Conservation (phyloP, 306 rosid species). For the Cicer judaicum region DNA sequence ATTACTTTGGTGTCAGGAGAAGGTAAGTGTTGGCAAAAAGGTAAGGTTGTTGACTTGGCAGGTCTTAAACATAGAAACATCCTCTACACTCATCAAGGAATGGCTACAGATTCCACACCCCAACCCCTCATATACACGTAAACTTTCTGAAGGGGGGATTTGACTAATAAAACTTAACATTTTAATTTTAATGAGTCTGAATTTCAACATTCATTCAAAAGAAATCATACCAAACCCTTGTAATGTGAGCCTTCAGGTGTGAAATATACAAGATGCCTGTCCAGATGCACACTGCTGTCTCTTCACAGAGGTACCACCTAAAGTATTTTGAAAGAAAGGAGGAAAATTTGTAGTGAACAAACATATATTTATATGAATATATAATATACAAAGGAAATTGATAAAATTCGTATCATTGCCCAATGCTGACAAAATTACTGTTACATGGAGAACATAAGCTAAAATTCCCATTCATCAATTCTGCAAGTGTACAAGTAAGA, state of each 20-base stretch:
- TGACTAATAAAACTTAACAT: constrained; percentile 24
- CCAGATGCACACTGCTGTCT: constrained; percentile 93
- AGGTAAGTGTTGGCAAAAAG: constrained; percentile 2
- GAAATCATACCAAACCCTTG: constrained; percentile 75
- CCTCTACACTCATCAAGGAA: not conserved
- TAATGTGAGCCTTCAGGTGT: constrained; percentile 70
- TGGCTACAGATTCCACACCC: not conserved
- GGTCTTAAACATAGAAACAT: not conserved
- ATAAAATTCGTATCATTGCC: constrained; percentile 32
- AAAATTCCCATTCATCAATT: constrained; percentile 12
- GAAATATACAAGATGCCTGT: constrained; percentile 77
- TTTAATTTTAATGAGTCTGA: constrained; percentile 23
- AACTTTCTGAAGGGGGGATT: constrained; percentile 13
- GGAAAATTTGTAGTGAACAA: constrained; percentile 24
- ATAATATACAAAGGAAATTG: not conserved
- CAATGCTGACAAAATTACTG: constrained; percentile 8
- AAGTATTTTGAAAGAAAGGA: constrained; percentile 41
- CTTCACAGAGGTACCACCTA: constrained; percentile 98
- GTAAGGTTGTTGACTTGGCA: not conserved
- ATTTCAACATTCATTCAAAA: constrained; percentile 40
- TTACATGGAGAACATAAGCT: constrained; percentile 43
- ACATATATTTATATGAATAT: constrained; percentile 5
- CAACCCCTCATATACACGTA: not conserved
- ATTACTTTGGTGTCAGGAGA: constrained; percentile 1
- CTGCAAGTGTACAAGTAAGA: constrained; percentile 3